Conservation (phyloP, 208 protist species). For the Acanthamoeba lenticulata region DNA sequence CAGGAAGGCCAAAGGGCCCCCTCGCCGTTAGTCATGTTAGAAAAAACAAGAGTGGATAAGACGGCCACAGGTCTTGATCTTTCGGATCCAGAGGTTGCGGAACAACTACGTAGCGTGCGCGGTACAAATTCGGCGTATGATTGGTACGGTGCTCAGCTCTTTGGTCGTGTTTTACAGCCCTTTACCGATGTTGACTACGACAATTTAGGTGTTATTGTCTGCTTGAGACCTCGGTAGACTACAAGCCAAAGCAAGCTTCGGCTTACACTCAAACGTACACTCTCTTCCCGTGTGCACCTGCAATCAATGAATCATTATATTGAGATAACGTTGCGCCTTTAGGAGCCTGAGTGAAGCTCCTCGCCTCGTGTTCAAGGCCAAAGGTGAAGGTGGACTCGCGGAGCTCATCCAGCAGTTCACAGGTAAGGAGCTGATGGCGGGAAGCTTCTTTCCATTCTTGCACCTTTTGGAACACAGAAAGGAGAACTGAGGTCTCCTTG, state of each 20-base stretch:
- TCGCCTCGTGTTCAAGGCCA: not conserved
- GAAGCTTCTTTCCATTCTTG: no score
- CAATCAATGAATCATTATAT: not conserved
- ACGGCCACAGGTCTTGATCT: not conserved
- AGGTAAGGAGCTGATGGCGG: not conserved
- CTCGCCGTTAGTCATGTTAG: not conserved
- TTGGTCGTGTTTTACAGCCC: not conserved
- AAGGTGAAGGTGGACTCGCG: not conserved
- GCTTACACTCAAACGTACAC: not conserved
- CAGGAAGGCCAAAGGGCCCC: not conserved
- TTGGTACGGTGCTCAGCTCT: not conserved
- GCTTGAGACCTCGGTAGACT: not conserved
- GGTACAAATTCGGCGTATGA: not conserved
- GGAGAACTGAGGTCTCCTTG: no score
- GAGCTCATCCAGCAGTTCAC: conserved; percentile 13
- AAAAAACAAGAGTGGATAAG: not conserved
- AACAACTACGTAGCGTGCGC: not conserved
- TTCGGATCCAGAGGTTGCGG: not conserved
- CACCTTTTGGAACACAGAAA: no score
- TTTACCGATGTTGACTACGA: not conserved
- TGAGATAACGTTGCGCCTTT: not conserved
- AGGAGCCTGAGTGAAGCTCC: not conserved
- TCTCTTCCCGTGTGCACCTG: not conserved
- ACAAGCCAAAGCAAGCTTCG: not conserved
- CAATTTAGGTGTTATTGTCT: not conserved